phyloP scores from a whole-genome alignment of 2,329 filamentous ascomycete species.

The Pestalotiopsis sp. region DNA sequence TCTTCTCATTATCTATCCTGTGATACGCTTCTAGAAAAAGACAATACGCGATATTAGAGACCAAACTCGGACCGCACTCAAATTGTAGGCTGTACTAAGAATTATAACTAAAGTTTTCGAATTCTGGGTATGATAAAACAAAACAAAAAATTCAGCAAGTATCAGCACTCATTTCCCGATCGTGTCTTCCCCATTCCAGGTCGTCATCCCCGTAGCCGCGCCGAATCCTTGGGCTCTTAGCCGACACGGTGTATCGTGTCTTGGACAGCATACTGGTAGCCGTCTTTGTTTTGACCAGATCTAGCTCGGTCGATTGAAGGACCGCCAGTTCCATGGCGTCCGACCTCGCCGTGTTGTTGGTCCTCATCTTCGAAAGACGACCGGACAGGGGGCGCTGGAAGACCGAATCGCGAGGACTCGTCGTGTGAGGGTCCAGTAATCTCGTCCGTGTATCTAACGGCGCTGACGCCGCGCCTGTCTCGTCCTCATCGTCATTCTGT shows the following conservation, averaged over 20 bases:
- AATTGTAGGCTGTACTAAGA: too few species aligned
- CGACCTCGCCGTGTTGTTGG: constrained; percentile 14
- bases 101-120: neutral
- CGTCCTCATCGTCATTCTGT: constrained; percentile 1
- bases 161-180: constrained; percentile 13
- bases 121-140: neutral
- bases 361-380: constrained; percentile 11
- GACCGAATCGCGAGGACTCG: neutral
- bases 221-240: constrained; percentile 7
- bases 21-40: too few species aligned
- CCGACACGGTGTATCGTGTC: constrained; percentile 14
- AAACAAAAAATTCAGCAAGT: constrained; percentile 9
- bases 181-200: constrained; percentile 13
- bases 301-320: constrained; percentile 12
- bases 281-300: constrained; percentile 15
- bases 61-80: too few species aligned
- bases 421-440: constrained; percentile 3
- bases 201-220: constrained; percentile 9
- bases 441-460: neutral
- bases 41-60: too few species aligned
- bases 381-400: constrained; percentile 2
- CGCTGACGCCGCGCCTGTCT: constrained; percentile 3
- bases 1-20: too few species aligned
- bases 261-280: constrained; percentile 16
- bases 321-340: constrained; percentile 15